phyloP scores from a whole-genome alignment of 2,329 filamentous ascomycete species.

The Neonectria coccinea region DNA sequence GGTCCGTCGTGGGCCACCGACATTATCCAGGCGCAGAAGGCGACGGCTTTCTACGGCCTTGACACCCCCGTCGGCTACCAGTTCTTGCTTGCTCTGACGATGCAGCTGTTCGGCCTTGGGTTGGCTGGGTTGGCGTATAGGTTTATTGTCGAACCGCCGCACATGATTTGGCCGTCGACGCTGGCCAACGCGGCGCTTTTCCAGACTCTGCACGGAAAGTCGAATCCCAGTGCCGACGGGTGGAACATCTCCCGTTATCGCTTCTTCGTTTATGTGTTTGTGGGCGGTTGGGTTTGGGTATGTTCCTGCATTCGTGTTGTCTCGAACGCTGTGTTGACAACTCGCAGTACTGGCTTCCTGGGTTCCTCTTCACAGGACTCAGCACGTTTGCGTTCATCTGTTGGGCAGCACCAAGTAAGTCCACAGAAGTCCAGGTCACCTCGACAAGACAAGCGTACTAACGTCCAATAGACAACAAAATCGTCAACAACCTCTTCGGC shows the following conservation, averaged over 20 bases:
- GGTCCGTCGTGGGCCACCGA: slow-evolving; percentile 58
- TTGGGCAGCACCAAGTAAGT: slow-evolving; percentile 32
- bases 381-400: slow-evolving; percentile 33
- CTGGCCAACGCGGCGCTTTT: slow-evolving; percentile 54
- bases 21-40: slow-evolving; percentile 55
- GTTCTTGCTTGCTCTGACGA: slow-evolving; percentile 52
- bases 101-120: slow-evolving; percentile 54
- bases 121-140: slow-evolving; percentile 52
- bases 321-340: too few relatives aligned
- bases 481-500: slow-evolving; percentile 33
- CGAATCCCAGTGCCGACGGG: slow-evolving; percentile 51
- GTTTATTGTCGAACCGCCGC: slow-evolving; percentile 54
- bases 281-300: slow-evolving; percentile 28
- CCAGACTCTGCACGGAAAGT: slow-evolving; percentile 52
- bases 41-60: slow-evolving; percentile 53
- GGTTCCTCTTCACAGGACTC: slow-evolving; percentile 28
- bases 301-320: neutral
- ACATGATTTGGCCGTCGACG: slow-evolving; percentile 54
- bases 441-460: neutral
- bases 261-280: slow-evolving; percentile 50
- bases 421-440: too few relatives aligned
- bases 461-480: slow-evolving; percentile 20
- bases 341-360: slow-evolving; percentile 30
- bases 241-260: slow-evolving; percentile 54
- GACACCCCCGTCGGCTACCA: slow-evolving; percentile 53